Evolutionary conservation across 192 early-diverging fungal genomes (phyloP), one percentile per base, ranked within the genome.

Genomic region (Radiomyces spectabilis): DNA sequence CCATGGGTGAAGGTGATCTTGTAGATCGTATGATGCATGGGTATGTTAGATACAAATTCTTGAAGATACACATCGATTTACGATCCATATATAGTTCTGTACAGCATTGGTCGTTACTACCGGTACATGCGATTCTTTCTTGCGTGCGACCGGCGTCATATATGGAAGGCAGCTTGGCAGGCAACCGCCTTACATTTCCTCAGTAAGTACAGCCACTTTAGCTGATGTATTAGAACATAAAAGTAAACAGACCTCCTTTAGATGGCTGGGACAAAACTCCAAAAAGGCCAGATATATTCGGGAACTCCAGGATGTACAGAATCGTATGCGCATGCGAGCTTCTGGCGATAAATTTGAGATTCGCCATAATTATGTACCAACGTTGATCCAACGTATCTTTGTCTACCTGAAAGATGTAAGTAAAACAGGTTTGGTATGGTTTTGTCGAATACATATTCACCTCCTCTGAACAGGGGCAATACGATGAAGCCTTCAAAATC

Each of bases 41-140:
- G 81, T 69, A 78, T 62, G 68, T 51, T 64, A 31, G 57, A 51
- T 16, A 1, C 3, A 50, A 15, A 22, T 27, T 40, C 2, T 38
- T 45, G 16, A 6, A 3, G 10, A 26, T 8, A 0, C 7, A 3
- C 15, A n/a, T 3, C 15, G 1, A 33, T 46, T 43, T 30, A 44
- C 15, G 18, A 40, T 44, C 41, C 50, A 32, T 26, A 1, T 34
- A 22, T 65, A 90, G 89, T 35, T 76, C 81, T 18, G 63, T 57
- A 31, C 88, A 95, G 57, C 84, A 94, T 49, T 99, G 93, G 91
- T 79, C 83, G 6, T 72, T 99, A 30, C 84, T 98, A 86, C 92
- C 90, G 24, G 72, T 87, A 18, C 92, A 96, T 50, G 86, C 84
- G 0, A 83, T 82, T 1, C 73, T 92, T 19, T 93, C 93, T 3